A percentile compares a stretch with the other conserved stretches of the same genome.
Conservation (phyloP, 2,329 filamentous ascomycete genomes). For the Penicillium nordicum region DNA sequence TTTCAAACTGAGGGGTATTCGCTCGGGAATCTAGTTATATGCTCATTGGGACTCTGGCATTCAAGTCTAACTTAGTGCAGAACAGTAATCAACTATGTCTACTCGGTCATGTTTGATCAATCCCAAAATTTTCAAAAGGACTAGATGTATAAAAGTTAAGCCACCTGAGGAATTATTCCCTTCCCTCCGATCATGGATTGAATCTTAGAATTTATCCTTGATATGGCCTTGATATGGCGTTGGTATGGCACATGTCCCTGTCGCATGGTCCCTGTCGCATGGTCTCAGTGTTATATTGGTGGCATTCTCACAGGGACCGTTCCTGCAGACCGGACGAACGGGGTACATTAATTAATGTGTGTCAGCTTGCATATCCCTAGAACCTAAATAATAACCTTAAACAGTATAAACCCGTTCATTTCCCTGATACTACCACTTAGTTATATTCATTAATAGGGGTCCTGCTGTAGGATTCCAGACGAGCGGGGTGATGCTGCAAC, state of each 20-base stretch:
- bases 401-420: background rate
- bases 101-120: background rate
- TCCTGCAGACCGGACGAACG: constrained; percentile 7
- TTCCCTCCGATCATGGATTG: background rate
- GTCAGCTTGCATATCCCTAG: background rate
- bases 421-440: background rate
- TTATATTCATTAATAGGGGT: background rate
- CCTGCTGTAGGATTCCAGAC: background rate
- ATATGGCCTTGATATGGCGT: too few relatives aligned
- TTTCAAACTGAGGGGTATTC: background rate
- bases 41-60: background rate
- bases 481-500: background rate
- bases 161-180: background rate
- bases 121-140: background rate
- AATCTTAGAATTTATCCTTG: background rate
- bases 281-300: constrained; percentile 20
- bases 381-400: background rate
- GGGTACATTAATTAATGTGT: constrained; percentile 1
- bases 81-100: too few relatives aligned
- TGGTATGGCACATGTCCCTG: constrained; percentile 12
- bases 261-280: constrained; percentile 22
- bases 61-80: background rate
- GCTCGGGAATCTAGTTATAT: background rate
- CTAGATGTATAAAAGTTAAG: background rate
- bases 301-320: constrained; percentile 11